Conservation (phyloP, 169 alveolate species). For the Cyclospora cayetanensis region DNA sequence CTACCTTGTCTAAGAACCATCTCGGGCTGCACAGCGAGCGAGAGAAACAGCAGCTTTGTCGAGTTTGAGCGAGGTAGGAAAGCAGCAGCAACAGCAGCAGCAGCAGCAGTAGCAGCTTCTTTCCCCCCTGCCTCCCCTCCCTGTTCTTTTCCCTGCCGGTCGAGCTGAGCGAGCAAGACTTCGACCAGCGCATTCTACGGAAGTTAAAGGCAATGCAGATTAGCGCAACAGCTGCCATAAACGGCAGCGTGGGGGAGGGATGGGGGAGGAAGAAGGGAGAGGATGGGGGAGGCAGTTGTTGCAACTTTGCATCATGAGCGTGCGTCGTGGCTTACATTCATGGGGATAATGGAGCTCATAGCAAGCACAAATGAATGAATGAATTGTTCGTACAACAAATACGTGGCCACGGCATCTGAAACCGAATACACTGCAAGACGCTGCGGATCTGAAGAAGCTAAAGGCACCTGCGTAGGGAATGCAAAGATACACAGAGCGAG, state of each 20-base stretch:
- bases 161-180: too few species aligned
- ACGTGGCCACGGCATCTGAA: slow-evolving; percentile 99
- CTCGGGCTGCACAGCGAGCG: slow-evolving; percentile 65
- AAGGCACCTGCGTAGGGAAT: slow-evolving; percentile 72
- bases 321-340: slow-evolving; percentile 81
- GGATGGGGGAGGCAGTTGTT: background rate
- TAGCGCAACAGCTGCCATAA: too few species aligned
- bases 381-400: slow-evolving; percentile 96
- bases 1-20: slow-evolving; percentile 97
- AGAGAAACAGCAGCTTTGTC: background rate
- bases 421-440: slow-evolving; percentile 98
- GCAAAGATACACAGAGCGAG: background rate
- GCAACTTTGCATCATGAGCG: background rate
- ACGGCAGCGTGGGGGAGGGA: too few species aligned
- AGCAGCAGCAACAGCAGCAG: too few species aligned
- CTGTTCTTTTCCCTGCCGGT: too few species aligned
- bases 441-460: slow-evolving; percentile 93
- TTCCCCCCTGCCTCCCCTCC: too few species aligned
- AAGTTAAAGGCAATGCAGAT: too few species aligned
- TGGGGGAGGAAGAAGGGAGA: background rate
- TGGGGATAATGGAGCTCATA: slow-evolving; percentile 96
- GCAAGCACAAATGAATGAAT: slow-evolving; percentile 99
- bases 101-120: too few species aligned
- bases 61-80: too few species aligned
- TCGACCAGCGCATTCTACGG: too few species aligned